Base-by-base conservation (phyloP, 176 grass and related monocot genomes). In the Carex cristatella region DNA sequence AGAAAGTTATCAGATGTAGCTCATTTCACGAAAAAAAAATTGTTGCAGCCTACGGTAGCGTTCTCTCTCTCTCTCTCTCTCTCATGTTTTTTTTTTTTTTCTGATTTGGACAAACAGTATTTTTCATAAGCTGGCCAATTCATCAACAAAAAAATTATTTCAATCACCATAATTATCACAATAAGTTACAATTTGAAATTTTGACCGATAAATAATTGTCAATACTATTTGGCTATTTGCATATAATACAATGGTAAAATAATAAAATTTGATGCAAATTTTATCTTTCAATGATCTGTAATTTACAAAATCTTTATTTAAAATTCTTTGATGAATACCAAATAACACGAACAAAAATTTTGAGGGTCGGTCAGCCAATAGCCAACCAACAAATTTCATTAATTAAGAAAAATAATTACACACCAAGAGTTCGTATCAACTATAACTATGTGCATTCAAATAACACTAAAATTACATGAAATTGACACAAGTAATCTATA, bases 21-120 rank as follows among this genome's bases (percentile, higher is more conserved):
- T 40, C 4, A 40, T 40, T 40, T 40, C 38, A 5, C 38, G 38
- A 4, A 40, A 40, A 40, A 40, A 40, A 40, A 23, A 23, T 23
- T 23, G 4, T 40, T 6, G 38, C 38, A 40, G 4, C 4, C 4
- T 40, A 40, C 0, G 35, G 35, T 37, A 37, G 35, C 35, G 23
- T 23, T 23, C 23, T 23, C 23, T 23, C 23, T 23, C 33, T 35
- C 33, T 35, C 33, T 35, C 33, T 28, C 49, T 16, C 10, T 54
- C 7, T 31, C 72, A 55, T 51, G 19, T 23, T 78, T 18, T 78
- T 42, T 42, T 42, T 35, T 35, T 35, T 35, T 35, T 35, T 12
- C 51, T 57, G 74, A 78, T 78, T 27, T 78, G 51, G 49, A 14
- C 28, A 78, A 78, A 78, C 51, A 57, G 74, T 57, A 18, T 78